These are phyloP conservation scores for Trichoderma sp. DNA, from an alignment of 2,329 filamentous ascomycete species.

Conservation along the genomic window DNA sequence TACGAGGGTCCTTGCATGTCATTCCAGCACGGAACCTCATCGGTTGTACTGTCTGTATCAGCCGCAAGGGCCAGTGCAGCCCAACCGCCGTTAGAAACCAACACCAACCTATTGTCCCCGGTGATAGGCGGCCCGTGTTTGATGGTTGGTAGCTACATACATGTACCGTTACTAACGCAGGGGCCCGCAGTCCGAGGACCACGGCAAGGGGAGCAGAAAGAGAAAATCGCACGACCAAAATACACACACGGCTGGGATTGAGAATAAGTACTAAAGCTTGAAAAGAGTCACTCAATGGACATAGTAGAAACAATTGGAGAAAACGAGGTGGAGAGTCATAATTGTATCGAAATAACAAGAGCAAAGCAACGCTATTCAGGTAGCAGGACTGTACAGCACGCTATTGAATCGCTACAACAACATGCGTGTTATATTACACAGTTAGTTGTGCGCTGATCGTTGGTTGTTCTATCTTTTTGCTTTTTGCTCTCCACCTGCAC, in stretches of 20 bases:
- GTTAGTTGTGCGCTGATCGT: background rate
- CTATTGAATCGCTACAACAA: too few relatives aligned
- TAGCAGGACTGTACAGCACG: background rate
- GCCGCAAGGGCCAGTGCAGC: constrained; percentile 5
- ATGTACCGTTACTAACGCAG: constrained; percentile 17
- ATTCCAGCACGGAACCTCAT: background rate
- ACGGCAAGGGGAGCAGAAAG: background rate
- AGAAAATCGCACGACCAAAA: background rate
- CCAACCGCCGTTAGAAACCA: background rate
- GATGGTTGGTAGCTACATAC: background rate
- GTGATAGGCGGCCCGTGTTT: background rate
- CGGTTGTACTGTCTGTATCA: background rate
- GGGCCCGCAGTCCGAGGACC: background rate
- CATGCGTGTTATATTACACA: background rate
- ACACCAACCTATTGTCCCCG: background rate
- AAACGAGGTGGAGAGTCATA: background rate
- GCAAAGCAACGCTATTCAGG: background rate
- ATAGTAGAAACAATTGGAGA: background rate
- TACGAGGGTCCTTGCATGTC: background rate
- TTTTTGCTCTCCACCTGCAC: background rate
- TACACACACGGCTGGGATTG: background rate
- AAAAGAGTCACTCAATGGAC: background rate
- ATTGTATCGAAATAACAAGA: background rate
- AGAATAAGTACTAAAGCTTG: background rate
- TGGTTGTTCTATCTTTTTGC: background rate